These are phyloP conservation scores for Jacaranda mimosifolia DNA, from an alignment of 257 asterid genomes.

Conservation along the genomic window DNA sequence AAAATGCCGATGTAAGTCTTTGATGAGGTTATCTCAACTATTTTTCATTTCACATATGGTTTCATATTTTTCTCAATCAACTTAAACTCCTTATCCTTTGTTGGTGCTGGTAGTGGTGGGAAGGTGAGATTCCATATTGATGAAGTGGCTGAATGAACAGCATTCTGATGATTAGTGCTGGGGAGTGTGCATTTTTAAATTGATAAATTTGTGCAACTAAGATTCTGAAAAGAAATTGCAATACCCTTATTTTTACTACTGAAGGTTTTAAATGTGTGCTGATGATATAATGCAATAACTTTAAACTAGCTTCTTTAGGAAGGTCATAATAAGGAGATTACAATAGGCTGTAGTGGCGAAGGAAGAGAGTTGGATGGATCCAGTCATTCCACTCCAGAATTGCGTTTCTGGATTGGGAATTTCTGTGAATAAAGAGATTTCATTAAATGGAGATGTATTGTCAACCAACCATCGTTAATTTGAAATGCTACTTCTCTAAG, in stretches of 20 bases:
- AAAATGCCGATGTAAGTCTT: conserved; percentile 67
- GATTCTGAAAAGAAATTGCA: conserved; percentile 10
- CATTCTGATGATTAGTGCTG: conserved; percentile 12
- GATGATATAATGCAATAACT: conserved; percentile 11
- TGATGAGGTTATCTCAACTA: background rate
- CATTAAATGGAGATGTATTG: conserved; percentile 9
- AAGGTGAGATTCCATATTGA: conserved; percentile 21
- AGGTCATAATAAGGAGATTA: conserved; percentile 11
- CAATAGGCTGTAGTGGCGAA: conserved; percentile 9
- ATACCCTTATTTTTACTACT: background rate
- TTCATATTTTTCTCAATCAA: conserved; percentile 13
- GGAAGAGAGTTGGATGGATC: background rate
- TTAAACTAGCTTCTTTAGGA: conserved; percentile 13
- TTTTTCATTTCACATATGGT: background rate
- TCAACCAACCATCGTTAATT: background rate
- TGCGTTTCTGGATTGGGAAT: background rate
- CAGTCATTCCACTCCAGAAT: background rate
- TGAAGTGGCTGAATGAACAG: conserved; percentile 1
- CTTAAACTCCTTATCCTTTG: conserved; percentile 8
- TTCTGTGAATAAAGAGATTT: background rate
- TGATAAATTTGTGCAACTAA: background rate
- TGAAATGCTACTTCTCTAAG: background rate
- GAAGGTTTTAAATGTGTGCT: conserved; percentile 3
- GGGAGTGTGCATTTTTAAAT: background rate
- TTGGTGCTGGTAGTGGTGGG: conserved; percentile 27